These are phyloP conservation scores for Pugionium dolabratum DNA, from an alignment of 345 rosid genomes.

Conservation along the genomic window DNA sequence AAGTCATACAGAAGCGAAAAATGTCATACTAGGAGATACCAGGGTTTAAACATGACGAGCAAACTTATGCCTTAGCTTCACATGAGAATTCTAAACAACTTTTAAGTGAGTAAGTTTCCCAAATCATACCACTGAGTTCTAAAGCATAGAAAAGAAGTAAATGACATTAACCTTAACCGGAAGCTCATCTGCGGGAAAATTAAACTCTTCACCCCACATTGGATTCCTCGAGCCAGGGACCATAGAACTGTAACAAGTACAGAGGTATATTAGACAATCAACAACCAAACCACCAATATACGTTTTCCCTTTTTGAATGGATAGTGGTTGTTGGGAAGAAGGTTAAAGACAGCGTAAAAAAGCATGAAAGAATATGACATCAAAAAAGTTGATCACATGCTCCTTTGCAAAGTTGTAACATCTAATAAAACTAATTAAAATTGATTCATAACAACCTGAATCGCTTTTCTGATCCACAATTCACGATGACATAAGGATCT, in stretches of 20 bases:
- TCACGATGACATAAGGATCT: slow-evolving; percentile 96
- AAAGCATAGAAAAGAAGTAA: slow-evolving; percentile 3
- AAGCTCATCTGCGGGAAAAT: slow-evolving; percentile 84
- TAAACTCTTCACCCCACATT: slow-evolving; percentile 99
- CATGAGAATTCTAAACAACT: background rate
- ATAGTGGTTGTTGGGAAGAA: slow-evolving; percentile 28
- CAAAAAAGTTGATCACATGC: slow-evolving; percentile 25
- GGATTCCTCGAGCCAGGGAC: slow-evolving; percentile 98
- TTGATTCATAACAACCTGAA: slow-evolving; percentile 66
- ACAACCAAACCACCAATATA: slow-evolving; percentile 28
- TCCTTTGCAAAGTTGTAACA: slow-evolving; percentile 10
- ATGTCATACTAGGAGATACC: background rate
- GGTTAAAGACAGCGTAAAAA: slow-evolving; percentile 17
- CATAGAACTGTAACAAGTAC: slow-evolving; percentile 73
- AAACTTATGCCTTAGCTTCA: background rate
- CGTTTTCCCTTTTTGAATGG: background rate
- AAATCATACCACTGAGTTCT: background rate
- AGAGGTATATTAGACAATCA: slow-evolving; percentile 11
- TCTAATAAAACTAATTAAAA: background rate
- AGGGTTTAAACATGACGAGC: slow-evolving; percentile 2
- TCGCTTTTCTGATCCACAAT: slow-evolving; percentile 91
- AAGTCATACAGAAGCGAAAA: background rate
- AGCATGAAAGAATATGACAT: slow-evolving; percentile 7
- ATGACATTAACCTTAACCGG: slow-evolving; percentile 69
- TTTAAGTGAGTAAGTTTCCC: background rate